These are phyloP conservation scores for Tuber magnatum DNA, from an alignment of 495 filamentous ascomycete genomes.

Conservation along the genomic window DNA sequence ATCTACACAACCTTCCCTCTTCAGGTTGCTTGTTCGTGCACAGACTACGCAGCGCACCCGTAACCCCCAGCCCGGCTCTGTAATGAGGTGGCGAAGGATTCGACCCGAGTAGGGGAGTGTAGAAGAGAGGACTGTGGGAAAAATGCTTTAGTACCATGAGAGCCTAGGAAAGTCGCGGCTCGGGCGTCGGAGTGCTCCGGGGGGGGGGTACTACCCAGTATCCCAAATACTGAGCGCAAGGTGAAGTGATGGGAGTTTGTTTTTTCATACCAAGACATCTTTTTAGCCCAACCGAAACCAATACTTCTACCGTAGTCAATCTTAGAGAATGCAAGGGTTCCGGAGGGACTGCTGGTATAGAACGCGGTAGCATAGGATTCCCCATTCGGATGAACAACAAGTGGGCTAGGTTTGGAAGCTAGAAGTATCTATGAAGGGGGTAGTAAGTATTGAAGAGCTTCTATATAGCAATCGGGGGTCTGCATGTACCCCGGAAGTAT, in stretches of 20 bases:
- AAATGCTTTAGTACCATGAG: background rate
- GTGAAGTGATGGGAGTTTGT: too few species aligned
- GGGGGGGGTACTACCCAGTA: too few species aligned
- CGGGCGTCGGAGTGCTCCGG: too few species aligned
- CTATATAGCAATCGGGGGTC: background rate
- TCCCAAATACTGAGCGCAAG: background rate
- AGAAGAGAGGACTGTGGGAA: background rate
- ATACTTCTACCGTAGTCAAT: too few species aligned
- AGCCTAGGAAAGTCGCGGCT: background rate
- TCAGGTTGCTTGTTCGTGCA: too few species aligned
- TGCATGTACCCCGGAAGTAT: background rate
- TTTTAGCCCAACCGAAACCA: too few species aligned
- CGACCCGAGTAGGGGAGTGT: background rate
- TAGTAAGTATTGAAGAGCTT: background rate
- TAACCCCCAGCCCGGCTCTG: background rate
- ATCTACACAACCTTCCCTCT: background rate
- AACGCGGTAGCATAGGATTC: background rate
- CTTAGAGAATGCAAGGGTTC: background rate
- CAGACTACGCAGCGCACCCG: background rate
- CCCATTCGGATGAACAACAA: background rate
- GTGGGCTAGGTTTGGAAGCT: background rate
- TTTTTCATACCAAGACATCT: too few species aligned
- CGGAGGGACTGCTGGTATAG: background rate
- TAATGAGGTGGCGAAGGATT: background rate
- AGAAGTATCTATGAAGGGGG: background rate